Percentiles rank a stretch among this genome's conserved stretches.
These are phyloP conservation scores for Incumbomyces lentus DNA, from an alignment of 2,329 filamentous ascomycete genomes.

Conservation along the genomic window DNA sequence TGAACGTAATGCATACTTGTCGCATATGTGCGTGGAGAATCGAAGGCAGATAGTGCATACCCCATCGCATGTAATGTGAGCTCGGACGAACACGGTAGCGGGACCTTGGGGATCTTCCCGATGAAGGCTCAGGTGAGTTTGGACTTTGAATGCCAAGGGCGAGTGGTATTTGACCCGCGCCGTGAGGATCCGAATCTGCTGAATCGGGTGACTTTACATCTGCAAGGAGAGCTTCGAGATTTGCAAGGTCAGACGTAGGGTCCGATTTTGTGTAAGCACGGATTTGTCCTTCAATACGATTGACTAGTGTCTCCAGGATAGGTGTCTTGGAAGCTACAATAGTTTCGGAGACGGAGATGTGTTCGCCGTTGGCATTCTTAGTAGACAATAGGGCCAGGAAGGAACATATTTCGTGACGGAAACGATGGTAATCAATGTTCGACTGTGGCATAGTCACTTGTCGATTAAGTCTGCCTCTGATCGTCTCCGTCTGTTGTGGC, in stretches of 20 bases:
- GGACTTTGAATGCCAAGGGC: conserved; percentile 30
- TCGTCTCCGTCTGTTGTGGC: conserved; percentile 1
- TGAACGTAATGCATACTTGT: conserved; percentile 53
- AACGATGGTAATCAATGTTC: conserved; percentile 41
- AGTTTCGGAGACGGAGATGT: conserved; percentile 17
- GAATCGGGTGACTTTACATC: conserved; percentile 1
- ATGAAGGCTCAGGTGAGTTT: not conserved
- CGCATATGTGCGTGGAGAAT: conserved; percentile 46
- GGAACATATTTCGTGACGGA: conserved; percentile 41
- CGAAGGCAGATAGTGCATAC: conserved; percentile 48
- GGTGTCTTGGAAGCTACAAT: not conserved
- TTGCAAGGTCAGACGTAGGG: not conserved
- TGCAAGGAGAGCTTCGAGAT: conserved; percentile 12
- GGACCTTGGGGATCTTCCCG: not conserved
- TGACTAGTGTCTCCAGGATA: not conserved
- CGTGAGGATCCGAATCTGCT: not conserved
- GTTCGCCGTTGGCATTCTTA: conserved; percentile 29
- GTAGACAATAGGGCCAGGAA: conserved; percentile 40
- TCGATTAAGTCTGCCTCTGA: conserved; percentile 2
- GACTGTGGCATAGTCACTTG: conserved; percentile 6
- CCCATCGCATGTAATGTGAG: conserved; percentile 42
- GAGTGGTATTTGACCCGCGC: conserved; percentile 40
- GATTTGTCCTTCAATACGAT: conserved; percentile 2
- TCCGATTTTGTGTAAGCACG: conserved; percentile 5
- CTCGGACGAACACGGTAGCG: not conserved